These are phyloP conservation scores for Lactarius indigo DNA, from an alignment of 768 basidiomycete genomes.

Conservation along the genomic window DNA sequence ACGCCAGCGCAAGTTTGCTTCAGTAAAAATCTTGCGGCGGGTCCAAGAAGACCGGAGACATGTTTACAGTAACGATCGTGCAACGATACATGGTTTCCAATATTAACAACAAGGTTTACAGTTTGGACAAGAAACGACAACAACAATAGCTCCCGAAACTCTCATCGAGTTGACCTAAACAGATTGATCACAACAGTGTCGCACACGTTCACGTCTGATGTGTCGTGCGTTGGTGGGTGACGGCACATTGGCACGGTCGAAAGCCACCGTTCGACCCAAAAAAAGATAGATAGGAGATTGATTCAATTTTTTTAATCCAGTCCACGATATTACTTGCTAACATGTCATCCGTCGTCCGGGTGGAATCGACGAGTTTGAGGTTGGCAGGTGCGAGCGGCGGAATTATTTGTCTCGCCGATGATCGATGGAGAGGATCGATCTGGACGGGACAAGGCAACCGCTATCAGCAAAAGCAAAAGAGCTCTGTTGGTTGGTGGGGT, in stretches of 20 bases:
- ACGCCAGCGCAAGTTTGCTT: not conserved
- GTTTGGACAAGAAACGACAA: slow-evolving; percentile 1
- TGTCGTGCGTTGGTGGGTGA: not conserved
- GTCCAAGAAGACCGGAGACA: not conserved
- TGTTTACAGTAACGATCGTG: not conserved
- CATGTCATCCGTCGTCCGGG: not conserved
- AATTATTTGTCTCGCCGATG: not conserved
- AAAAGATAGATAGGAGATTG: not conserved
- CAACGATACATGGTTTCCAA: not conserved
- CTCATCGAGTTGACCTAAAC: not conserved
- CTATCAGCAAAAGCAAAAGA: not conserved
- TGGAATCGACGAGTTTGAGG: not conserved
- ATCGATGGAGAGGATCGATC: not conserved
- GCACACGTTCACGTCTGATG: not conserved
- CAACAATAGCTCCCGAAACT: not conserved
- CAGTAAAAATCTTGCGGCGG: not conserved
- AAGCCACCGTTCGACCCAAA: not conserved
- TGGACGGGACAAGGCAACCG: not conserved
- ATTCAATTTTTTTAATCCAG: not conserved
- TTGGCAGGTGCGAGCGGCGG: not conserved
- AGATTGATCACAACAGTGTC: not conserved
- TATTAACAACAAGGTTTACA: slow-evolving; percentile 17
- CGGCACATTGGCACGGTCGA: not conserved
- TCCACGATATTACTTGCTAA: not conserved
- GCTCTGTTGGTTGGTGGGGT: not conserved